Evolutionary conservation across 1,139 yeast genomes (phyloP), one percentile per base, ranked within the genome.

Genomic region (Zygosaccharomyces sapae): DNA sequence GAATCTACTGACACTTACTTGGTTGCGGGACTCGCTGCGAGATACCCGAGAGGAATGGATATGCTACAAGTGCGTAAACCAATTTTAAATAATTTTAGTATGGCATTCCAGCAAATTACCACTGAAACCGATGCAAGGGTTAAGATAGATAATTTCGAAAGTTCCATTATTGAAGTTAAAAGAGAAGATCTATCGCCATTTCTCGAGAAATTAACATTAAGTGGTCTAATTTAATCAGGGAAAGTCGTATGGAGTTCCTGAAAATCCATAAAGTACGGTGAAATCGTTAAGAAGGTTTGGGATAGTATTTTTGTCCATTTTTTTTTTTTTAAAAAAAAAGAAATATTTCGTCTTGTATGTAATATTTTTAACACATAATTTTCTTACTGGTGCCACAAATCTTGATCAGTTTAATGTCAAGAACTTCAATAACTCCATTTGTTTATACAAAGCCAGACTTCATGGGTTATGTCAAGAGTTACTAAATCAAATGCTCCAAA

Each of bases 141-240:
- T 30, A 76, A 94, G 59, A 84, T 92, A 52, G 97, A 94, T 66
- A 88, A 95, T 58, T 92, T 92, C 67, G 97, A 92, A 62, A 86
- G 95, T 53, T 83, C 97, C 2, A 87, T 92, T 33, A 88, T 94
- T 38, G 97, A 92, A 67, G 83, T 94, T 41, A 71, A 88, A 50
- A 84, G 83, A 62, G 96, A 89, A 47, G 98, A 94, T 63, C 72
- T 92, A 56, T 75, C 89, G 3, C 88, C 96, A 38, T 92, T 92
- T 61, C 70, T 92, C 55, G 98, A 92, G 65, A 81, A 81, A 48
- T 71, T 92, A 49, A 79, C 83, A 4, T 57, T 79, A 39, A 75
- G 79, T 61, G 79, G 79, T 3, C 58, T 74, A 37, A 62, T 73
- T 16, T 69, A 47, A 57, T 25, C 19, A 4, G 12, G 39, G n/a